phyloP scores from a whole-genome alignment of 1,139 yeast genomes.

The Starmera stellimalicola region DNA sequence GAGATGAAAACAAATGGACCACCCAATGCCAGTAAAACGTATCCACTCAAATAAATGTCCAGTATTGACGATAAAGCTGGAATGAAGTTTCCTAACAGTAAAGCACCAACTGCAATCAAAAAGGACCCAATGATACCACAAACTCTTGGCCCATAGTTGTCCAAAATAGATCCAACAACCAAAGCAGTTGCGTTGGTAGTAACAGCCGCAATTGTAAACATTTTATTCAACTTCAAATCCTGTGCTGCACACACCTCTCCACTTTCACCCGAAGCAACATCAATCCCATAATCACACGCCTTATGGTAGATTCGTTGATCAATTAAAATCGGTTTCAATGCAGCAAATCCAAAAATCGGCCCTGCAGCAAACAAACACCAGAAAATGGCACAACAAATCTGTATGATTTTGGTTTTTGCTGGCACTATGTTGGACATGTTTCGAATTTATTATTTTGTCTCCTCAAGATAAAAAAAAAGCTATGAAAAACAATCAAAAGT shows the following conservation, averaged over 20 bases:
- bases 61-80: conserved; percentile 10
- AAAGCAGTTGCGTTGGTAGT: conserved; percentile 79
- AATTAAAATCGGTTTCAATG: conserved; percentile 74
- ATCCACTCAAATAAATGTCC: conserved; percentile 60
- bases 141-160: conserved; percentile 68
- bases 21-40: conserved; percentile 60
- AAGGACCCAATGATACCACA: conserved; percentile 70
- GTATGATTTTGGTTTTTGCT: conserved; percentile 20
- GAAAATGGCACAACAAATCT: conserved; percentile 58
- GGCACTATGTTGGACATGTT: too few species aligned
- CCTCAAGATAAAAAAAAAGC: too few species aligned
- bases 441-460: background rate
- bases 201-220: conserved; percentile 83
- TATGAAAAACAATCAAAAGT: too few species aligned
- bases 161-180: conserved; percentile 72
- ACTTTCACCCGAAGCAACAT: background rate
- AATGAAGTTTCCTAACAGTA: conserved; percentile 32
- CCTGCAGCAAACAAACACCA: conserved; percentile 95
- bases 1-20: conserved; percentile 80
- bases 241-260: conserved; percentile 52
- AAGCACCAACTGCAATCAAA: conserved; percentile 44
- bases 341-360: conserved; percentile 91
- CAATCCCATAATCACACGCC: conserved; percentile 31
- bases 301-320: conserved; percentile 67
- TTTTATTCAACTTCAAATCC: conserved; percentile 69